These are phyloP conservation scores for Fomes fomentarius DNA, from an alignment of 1,284 basidiomycete genomes.

Conservation along the genomic window DNA sequence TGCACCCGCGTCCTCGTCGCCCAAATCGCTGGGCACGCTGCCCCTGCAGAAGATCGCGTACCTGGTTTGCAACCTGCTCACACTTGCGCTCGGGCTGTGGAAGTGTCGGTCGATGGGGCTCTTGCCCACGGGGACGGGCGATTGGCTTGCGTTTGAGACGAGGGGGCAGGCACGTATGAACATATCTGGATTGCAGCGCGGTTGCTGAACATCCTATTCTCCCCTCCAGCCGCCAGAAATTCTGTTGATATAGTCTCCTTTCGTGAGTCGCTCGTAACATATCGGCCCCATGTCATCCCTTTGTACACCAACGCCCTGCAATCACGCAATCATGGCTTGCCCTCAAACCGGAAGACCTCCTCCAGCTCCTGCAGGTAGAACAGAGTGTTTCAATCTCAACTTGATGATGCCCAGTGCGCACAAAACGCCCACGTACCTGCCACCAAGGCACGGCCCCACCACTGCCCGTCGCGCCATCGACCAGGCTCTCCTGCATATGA, in stretches of 20 bases:
- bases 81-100: slow-evolving; percentile 82
- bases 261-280: neutral
- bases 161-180: slow-evolving; percentile 60
- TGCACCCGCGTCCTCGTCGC: slow-evolving; percentile 52
- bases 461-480: slow-evolving; percentile 70
- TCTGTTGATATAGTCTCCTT: slow-evolving; percentile 14
- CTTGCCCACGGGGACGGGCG: slow-evolving; percentile 84
- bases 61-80: slow-evolving; percentile 71
- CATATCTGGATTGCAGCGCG: neutral
- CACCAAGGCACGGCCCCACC: slow-evolving; percentile 73
- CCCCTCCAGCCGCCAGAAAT: slow-evolving; percentile 23
- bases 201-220: neutral
- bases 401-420: neutral
- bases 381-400: too few species aligned
- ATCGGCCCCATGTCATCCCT: neutral
- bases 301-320: slow-evolving; percentile 2
- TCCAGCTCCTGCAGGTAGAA: slow-evolving; percentile 49
- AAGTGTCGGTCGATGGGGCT: slow-evolving; percentile 92
- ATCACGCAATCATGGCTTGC: slow-evolving; percentile 19
- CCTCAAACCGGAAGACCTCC: slow-evolving; percentile 78
- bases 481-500: slow-evolving; percentile 77
- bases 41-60: slow-evolving; percentile 71
- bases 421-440: slow-evolving; percentile 39
- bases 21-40: slow-evolving; percentile 58
- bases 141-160: slow-evolving; percentile 92